These are phyloP conservation scores for Ophiostoma angusticollis DNA, from an alignment of 2,329 filamentous ascomycete genomes.

Conservation along the genomic window DNA sequence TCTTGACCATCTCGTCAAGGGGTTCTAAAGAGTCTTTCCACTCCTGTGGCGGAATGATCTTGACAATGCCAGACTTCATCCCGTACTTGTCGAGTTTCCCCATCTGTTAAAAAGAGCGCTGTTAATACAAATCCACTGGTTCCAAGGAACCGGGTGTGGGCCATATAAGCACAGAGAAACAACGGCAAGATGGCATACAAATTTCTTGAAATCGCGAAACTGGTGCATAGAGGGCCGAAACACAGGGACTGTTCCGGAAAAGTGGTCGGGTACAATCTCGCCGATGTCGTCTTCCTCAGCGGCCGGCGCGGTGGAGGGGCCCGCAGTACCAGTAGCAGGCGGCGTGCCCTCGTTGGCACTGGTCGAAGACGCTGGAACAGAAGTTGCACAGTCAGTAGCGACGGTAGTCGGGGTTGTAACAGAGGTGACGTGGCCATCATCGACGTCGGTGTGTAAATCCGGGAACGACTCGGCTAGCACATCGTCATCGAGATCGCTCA, in stretches of 20 bases:
- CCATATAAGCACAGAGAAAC: not conserved
- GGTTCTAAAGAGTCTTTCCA: conserved; percentile 74
- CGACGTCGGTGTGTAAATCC: conserved; percentile 14
- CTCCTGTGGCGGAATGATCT: conserved; percentile 85
- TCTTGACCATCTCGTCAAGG: conserved; percentile 77
- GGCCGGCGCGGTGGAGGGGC: conserved; percentile 2
- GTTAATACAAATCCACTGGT: conserved; percentile 17
- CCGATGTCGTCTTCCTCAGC: conserved; percentile 44
- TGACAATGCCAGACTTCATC: conserved; percentile 95
- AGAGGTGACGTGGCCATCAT: conserved; percentile 11
- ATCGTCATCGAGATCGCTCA: conserved; percentile 54
- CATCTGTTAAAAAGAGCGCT: conserved; percentile 33
- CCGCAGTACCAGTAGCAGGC: not conserved
- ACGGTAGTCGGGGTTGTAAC: conserved; percentile 7
- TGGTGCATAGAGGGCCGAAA: conserved; percentile 94
- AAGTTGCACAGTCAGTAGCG: conserved; percentile 1
- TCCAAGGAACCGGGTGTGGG: not conserved
- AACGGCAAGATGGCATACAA: conserved; percentile 41
- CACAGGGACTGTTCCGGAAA: conserved; percentile 81
- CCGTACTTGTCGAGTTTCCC: conserved; percentile 83
- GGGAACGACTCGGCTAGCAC: conserved; percentile 28
- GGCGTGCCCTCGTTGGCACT: not conserved
- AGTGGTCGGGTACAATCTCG: conserved; percentile 74
- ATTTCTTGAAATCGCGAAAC: conserved; percentile 85
- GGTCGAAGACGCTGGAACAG: not conserved